A percentile compares a stretch with the other conserved stretches of the same genome.
These are phyloP conservation scores for Carpinus fangiana DNA, from an alignment of 306 rosid genomes.

Conservation along the genomic window DNA sequence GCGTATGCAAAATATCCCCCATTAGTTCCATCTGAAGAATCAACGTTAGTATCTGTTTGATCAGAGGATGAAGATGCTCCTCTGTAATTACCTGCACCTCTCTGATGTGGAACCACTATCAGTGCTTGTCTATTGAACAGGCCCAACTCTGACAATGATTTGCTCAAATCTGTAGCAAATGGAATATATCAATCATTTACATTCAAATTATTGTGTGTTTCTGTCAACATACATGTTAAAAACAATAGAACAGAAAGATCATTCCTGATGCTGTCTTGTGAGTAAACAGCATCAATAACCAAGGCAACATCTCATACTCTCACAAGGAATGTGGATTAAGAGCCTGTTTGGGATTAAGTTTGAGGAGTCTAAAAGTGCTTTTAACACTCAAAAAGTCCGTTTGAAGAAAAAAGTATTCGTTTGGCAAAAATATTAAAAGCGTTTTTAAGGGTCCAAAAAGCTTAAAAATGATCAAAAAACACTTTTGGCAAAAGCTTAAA, in stretches of 20 bases:
- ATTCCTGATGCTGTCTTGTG: not conserved
- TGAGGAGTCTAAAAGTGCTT: too few species aligned
- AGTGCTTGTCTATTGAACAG: constrained; percentile 55
- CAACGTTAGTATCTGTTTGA: constrained; percentile 19
- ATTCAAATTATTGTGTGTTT: not conserved
- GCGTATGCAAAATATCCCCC: constrained; percentile 42
- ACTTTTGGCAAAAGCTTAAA: too few species aligned
- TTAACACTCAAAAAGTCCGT: too few species aligned
- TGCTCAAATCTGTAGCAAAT: constrained; percentile 42
- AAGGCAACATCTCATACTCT: not conserved
- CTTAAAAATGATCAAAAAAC: too few species aligned
- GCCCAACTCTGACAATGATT: constrained; percentile 51
- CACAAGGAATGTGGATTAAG: too few species aligned
- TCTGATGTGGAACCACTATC: constrained; percentile 45
- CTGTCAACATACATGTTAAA: not conserved
- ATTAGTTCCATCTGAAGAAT: constrained; percentile 34
- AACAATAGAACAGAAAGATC: not conserved
- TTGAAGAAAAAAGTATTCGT: too few species aligned
- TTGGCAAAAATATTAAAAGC: too few species aligned
- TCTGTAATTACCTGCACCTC: constrained; percentile 18
- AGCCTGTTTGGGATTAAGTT: too few species aligned
- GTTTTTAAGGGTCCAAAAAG: too few species aligned
- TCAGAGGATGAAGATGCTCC: constrained; percentile 22
- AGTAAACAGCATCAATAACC: constrained; percentile 3
- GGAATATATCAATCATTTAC: not conserved